These are phyloP conservation scores for Arthrobotrys sphaeroides DNA, from an alignment of 2,329 filamentous ascomycete genomes.

Conservation along the genomic window DNA sequence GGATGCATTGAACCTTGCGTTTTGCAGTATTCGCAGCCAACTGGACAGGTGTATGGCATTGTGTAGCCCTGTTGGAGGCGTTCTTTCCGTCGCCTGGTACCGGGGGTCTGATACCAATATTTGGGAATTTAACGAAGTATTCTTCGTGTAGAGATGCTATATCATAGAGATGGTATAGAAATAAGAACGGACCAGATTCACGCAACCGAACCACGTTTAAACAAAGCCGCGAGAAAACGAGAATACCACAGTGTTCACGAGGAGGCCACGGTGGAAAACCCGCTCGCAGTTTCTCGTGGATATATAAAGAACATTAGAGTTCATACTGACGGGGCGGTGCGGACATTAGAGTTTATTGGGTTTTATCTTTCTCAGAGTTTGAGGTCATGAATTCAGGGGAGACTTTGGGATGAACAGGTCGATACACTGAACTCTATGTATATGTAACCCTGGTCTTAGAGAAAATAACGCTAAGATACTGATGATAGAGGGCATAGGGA, in stretches of 20 bases:
- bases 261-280: conserved; percentile 44
- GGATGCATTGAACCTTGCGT: conserved; percentile 18
- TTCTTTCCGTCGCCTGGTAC: background rate
- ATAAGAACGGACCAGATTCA: background rate
- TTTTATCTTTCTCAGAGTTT: conserved; percentile 8
- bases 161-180: background rate
- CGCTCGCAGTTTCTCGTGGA: conserved; percentile 37
- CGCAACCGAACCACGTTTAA: conserved; percentile 41
- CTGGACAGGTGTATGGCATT: conserved; percentile 35
- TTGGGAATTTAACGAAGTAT: background rate
- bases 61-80: background rate
- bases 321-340: background rate
- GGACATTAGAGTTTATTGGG: conserved; percentile 46
- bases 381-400: background rate
- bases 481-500: background rate
- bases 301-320: conserved; percentile 5
- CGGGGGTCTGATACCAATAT: background rate
- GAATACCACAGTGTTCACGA: conserved; percentile 23
- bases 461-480: background rate
- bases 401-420: conserved; percentile 15
- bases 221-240: background rate
- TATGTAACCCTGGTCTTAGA: background rate
- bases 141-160: background rate
- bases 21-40: conserved; percentile 41
- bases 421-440: background rate